These are phyloP conservation scores for Cutaneotrichosporon dermatis DNA, from an alignment of 1,284 basidiomycete genomes.

Conservation along the genomic window DNA sequence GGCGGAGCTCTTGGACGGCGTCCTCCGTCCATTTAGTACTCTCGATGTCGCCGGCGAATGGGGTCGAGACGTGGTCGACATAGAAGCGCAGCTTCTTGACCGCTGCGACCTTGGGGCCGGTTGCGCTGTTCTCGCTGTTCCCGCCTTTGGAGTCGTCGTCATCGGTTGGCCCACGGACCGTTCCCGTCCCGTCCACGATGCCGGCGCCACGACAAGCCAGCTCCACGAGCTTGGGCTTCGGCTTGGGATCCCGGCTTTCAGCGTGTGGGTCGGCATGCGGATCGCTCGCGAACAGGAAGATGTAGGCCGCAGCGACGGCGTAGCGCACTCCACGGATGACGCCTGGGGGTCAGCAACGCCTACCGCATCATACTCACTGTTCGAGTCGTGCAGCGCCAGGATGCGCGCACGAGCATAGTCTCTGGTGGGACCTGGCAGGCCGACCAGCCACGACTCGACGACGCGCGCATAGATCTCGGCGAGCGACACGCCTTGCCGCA, in stretches of 20 bases:
- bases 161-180: background rate
- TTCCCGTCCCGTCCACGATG: slow-evolving; percentile 8
- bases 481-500: slow-evolving; percentile 28
- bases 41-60: slow-evolving; percentile 28
- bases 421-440: slow-evolving; percentile 23
- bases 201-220: slow-evolving; percentile 26
- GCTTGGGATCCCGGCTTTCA: slow-evolving; percentile 1
- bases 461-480: slow-evolving; percentile 32
- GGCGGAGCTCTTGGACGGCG: slow-evolving; percentile 23
- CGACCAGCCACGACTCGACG: slow-evolving; percentile 33
- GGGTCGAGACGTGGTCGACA: slow-evolving; percentile 28
- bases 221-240: slow-evolving; percentile 26
- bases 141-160: background rate
- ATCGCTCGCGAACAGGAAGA: slow-evolving; percentile 22
- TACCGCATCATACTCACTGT: slow-evolving; percentile 11
- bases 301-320: slow-evolving; percentile 31
- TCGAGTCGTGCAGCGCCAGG: slow-evolving; percentile 26
- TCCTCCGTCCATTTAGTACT: slow-evolving; percentile 35
- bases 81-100: slow-evolving; percentile 23
- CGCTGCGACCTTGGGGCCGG: background rate
- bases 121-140: background rate
- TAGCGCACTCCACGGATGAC: slow-evolving; percentile 28
- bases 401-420: slow-evolving; percentile 28
- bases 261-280: background rate
- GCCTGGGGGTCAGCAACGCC: slow-evolving; percentile 10